Base-by-base conservation (phyloP, 352 stramenopile species). In the Globisporangium nodosum region DNA sequence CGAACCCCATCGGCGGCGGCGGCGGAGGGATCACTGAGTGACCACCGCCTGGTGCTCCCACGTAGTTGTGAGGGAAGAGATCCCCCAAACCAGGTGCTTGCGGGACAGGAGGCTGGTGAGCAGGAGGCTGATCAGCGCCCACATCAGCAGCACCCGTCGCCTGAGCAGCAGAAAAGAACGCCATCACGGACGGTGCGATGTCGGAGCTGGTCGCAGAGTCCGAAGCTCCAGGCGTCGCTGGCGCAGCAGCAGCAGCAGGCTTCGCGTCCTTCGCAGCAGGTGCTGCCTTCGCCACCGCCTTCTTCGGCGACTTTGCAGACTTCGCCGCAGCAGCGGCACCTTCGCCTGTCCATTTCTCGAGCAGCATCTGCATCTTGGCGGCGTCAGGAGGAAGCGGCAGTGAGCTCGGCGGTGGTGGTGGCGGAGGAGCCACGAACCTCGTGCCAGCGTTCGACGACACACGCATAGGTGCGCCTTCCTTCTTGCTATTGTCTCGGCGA, bases 61-160 rank as follows among this genome's bases (percentile, higher is more conserved):
- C 62, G 33, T 82, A 82, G 40, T 78, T 78, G 61, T 85, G 73
- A 7, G 80, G 78, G 54, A 88, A 90, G 55, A 88, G 55, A 21
- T 63, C 60, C 54, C 76, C 68, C 31, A 79, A 43, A 12, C 6
- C 54, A 30, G 31, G 30, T 2, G 49, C 39, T 54, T 54, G 45
- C 9, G 35, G 46, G n/a, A 52, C 58, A 18, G 57, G 52, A 7
- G 51, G 59, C 27, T 69, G 39, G 49, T 37, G 18, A 7, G 42
- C 6, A 13, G 39, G 31, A 53, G 33, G 18, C 42, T 45, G 18
- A 7, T 18, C 1, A 6, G 50, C 18, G 18, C 9, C 1, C 3
- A 49, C 49, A 1, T 58, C 24, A 12, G 20, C 55, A 12, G 20
- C 55, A 12, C 46, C 49, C 12, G 49, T 45, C 21, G 54, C 54